Evolutionary conservation across 441 rosid genomes (phyloP).

Genomic region (Syzygium syzygioides): DNA sequence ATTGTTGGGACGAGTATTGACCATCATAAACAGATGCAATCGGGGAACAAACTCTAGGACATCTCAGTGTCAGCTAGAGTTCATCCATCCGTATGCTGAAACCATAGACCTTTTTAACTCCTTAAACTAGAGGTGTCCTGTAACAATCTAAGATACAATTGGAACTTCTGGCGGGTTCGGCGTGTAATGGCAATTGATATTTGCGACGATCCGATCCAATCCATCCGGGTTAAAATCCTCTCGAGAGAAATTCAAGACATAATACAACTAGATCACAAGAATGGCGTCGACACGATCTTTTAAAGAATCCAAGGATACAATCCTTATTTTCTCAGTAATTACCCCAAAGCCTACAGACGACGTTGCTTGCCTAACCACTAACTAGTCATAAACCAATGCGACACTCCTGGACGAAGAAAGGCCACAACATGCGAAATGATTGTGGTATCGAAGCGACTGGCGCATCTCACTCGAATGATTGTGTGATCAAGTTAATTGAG

Average conservation of each 20-base stretch:
- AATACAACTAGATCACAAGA: neutral
- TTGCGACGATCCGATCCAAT: neutral
- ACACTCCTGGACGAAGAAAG: neutral
- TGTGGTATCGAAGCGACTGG: neutral
- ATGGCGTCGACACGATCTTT: neutral
- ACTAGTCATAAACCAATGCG: neutral
- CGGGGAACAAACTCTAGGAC: neutral
- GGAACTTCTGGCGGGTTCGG: neutral
- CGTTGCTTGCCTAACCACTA: too few species aligned
- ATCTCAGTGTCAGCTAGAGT: neutral
- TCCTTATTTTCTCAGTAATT: neutral
- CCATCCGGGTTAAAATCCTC: neutral
- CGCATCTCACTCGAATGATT: neutral
- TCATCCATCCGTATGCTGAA: neutral
- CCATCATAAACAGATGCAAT: neutral
- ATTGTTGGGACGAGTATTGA: neutral
- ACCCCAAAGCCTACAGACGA: neutral
- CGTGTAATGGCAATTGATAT: neutral
- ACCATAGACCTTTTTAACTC: neutral
- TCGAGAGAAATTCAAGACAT: neutral
- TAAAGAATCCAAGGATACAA: neutral
- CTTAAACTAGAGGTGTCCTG: neutral
- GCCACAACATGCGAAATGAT: neutral
- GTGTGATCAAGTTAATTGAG: neutral
- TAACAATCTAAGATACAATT: neutral